phyloP scores from a whole-genome alignment of 768 basidiomycete species.

The Lanmaoa rubissima region DNA sequence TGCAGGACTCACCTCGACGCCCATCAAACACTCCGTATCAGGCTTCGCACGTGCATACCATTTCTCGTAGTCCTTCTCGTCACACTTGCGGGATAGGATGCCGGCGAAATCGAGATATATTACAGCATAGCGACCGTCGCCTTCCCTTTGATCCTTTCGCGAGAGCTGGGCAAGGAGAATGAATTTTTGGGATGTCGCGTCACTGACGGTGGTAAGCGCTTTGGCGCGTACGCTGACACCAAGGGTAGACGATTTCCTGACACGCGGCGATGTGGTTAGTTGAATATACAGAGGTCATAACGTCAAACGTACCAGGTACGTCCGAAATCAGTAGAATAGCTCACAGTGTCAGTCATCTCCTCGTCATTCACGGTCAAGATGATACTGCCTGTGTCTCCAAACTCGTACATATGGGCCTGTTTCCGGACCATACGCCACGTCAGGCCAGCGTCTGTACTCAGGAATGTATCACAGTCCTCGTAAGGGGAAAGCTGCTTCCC shows the following conservation, averaged over 20 bases:
- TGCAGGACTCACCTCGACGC: constrained; percentile 68
- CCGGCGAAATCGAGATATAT: constrained; percentile 83
- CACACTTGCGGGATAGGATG: constrained; percentile 68
- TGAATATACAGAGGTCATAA: neutral
- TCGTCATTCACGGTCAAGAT: constrained; percentile 86
- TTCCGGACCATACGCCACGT: constrained; percentile 76
- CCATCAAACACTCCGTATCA: constrained; percentile 84
- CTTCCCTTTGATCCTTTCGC: constrained; percentile 52
- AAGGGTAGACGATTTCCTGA: constrained; percentile 69
- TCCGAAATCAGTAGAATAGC: constrained; percentile 83
- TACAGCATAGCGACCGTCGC: constrained; percentile 60
- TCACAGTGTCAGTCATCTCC: constrained; percentile 60
- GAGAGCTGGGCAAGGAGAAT: constrained; percentile 78
- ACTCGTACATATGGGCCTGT: constrained; percentile 92
- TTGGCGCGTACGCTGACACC: constrained; percentile 69
- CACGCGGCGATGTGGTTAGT: neutral
- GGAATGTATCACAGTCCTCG: constrained; percentile 88
- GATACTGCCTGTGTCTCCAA: constrained; percentile 86
- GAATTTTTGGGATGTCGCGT: constrained; percentile 97
- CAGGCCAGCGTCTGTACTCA: constrained; percentile 86
- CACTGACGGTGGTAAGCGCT: constrained; percentile 84
- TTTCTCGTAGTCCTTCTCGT: constrained; percentile 68
- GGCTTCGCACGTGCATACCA: constrained; percentile 80
- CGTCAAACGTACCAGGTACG: constrained; percentile 66
- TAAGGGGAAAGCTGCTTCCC: constrained; percentile 69